Base-by-base conservation (phyloP, 2,329 filamentous ascomycete species). In the Talaromyces sp. region DNA sequence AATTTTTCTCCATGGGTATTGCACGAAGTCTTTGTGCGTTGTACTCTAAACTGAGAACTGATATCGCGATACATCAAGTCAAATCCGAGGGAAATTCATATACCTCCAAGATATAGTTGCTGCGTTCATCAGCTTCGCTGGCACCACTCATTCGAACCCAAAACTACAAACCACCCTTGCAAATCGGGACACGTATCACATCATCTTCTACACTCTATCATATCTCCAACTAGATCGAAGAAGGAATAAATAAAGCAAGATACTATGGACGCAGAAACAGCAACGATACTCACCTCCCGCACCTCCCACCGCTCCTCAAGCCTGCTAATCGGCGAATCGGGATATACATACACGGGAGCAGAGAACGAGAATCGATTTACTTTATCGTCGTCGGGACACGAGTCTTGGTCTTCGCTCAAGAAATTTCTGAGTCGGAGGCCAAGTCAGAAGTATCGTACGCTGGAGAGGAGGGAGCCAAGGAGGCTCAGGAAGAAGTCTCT, bases 381-480 rank as follows among this genome's bases (percentile, higher is more conserved):
- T 16, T 59, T 33, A 2, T 50, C 47, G n/a, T 41, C 33, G 7
- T 33, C 54, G 47, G 50, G 27, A 14, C 54, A 58, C 35, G 56
- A 50, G 16, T 57, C 61, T 63, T 59, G 57, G 41, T 60, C 69
- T 45, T 71, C 71, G 31, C 74, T 75, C 45, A 71, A 68, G 62
- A 71, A 69, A 47, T 68, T 74, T 19, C 63, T 75, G 45, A 68
- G 69, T 39, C 70, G 73, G 22, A 69, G 70, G 57, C 68, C 69
- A 56, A 74, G 70, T 59, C 70, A 69, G 31, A 71, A 70, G 47
- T 75, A 75, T 70, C 70, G 71, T 27, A 69, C 73, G 50, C 69
- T 74, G 56, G 73, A 75, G 62, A 69, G 66, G 39, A 49, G 71
- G 62, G 73, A 75, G 64, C 72, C 73, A 57, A 74, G 73, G 60